Conservation (phyloP, 441 rosid genomes). For the Viola pubescens region DNA sequence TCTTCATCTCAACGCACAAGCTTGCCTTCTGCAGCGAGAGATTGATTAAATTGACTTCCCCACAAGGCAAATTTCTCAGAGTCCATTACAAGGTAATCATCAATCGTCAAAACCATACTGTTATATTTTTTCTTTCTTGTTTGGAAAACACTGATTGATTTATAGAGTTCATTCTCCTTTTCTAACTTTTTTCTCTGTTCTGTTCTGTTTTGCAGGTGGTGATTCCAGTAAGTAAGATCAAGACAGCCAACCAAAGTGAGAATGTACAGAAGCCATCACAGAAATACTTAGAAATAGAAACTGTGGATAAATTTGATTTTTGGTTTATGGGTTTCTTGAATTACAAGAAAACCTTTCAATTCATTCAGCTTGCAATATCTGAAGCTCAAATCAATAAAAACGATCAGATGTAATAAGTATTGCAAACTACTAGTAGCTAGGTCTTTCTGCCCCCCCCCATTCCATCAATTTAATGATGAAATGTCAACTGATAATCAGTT, state of each 20-base stretch:
- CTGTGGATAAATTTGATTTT: slow-evolving; percentile 62
- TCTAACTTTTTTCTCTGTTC: background rate
- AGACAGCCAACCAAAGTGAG: slow-evolving; percentile 41
- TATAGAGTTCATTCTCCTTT: too few species aligned
- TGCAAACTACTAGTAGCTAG: too few species aligned
- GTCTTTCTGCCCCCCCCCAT: too few species aligned
- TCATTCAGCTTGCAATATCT: slow-evolving; percentile 39
- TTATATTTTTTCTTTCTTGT: background rate
- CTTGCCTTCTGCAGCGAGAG: slow-evolving; percentile 65
- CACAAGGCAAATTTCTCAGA: slow-evolving; percentile 33
- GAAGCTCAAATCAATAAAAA: background rate
- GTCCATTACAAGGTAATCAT: slow-evolving; percentile 39
- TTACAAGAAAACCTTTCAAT: slow-evolving; percentile 47
- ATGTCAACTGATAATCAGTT: too few species aligned
- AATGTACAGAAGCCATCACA: slow-evolving; percentile 55
- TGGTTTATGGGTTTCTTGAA: slow-evolving; percentile 90
- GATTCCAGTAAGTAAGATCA: slow-evolving; percentile 50
- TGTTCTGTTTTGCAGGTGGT: slow-evolving; percentile 30
- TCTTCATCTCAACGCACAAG: slow-evolving; percentile 49
- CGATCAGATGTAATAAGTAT: too few species aligned
- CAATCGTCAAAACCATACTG: background rate
- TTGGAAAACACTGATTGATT: too few species aligned
- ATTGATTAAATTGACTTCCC: slow-evolving; percentile 47
- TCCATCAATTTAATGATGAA: too few species aligned
- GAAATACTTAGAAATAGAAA: slow-evolving; percentile 54